Evolutionary conservation across 495 filamentous ascomycete species (phyloP).

Genomic region (Talaromyces nanjingensis): DNA sequence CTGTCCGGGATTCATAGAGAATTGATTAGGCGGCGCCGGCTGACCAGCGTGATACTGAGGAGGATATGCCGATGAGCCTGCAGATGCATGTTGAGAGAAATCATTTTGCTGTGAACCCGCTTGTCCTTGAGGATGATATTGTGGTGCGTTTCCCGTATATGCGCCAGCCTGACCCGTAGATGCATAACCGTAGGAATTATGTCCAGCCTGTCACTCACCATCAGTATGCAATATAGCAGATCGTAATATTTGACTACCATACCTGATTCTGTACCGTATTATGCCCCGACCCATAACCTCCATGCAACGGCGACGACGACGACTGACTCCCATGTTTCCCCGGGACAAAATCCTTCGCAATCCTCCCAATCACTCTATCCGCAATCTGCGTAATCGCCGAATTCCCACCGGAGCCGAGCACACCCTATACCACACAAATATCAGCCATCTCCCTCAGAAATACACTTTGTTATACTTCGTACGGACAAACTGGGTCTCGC

Average conservation of each 20-base stretch:
- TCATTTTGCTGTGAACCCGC: neutral
- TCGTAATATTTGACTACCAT: neutral
- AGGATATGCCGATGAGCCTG: neutral
- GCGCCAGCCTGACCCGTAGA: conserved; percentile 3
- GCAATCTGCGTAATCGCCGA: conserved; percentile 12
- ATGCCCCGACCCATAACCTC: neutral
- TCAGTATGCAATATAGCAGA: neutral
- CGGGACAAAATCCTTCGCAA: conserved; percentile 14
- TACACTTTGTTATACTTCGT: conserved; percentile 10
- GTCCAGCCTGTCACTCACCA: neutral
- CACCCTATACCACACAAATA: conserved; percentile 20
- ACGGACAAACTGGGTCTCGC: conserved; percentile 22
- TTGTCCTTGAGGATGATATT: conserved; percentile 11
- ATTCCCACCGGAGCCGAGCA: conserved; percentile 19
- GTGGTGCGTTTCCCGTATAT: conserved; percentile 2
- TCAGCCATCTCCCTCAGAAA: conserved; percentile 17
- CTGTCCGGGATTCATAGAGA: neutral
- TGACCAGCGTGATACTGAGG: neutral
- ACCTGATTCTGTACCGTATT: conserved; percentile 5
- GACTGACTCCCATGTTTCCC: conserved; percentile 2
- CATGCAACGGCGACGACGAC: neutral
- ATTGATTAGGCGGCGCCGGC: neutral
- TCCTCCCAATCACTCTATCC: conserved; percentile 14
- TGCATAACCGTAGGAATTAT: conserved; percentile 6
- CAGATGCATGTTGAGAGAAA: neutral